A percentile compares a stretch with the other conserved stretches of the same genome.
Evolutionary conservation across 2,329 filamentous ascomycete species (phyloP).

Genomic region (Bipolaris oryzae): DNA sequence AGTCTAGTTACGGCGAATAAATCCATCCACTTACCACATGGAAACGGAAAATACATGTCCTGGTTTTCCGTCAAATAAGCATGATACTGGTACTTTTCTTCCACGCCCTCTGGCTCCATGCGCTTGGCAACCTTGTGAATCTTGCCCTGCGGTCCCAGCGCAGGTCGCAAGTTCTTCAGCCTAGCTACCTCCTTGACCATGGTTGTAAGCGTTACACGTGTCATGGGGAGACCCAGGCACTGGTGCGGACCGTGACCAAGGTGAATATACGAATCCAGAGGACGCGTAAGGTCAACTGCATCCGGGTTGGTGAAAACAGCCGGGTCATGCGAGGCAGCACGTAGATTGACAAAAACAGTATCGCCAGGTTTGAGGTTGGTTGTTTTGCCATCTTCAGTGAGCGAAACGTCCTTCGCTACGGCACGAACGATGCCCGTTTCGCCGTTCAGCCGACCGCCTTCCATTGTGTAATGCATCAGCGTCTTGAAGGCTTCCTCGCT

Average conservation of each 20-base stretch:
- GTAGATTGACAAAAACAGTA: constrained; percentile 52
- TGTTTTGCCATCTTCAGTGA: constrained; percentile 42
- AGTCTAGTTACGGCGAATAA: neutral
- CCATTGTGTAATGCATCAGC: constrained; percentile 59
- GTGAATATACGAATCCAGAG: constrained; percentile 53
- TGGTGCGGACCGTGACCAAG: constrained; percentile 52
- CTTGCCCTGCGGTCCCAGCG: constrained; percentile 47
- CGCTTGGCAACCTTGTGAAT: constrained; percentile 53
- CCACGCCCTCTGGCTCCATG: constrained; percentile 21
- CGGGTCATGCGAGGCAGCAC: constrained; percentile 50
- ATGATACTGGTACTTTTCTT: constrained; percentile 47
- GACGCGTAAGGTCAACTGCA: constrained; percentile 46
- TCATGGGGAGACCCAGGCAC: constrained; percentile 53
- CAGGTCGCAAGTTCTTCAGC: constrained; percentile 49
- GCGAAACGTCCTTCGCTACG: constrained; percentile 39
- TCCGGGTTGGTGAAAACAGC: constrained; percentile 51
- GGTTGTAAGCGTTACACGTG: constrained; percentile 51
- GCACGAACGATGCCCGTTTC: constrained; percentile 52
- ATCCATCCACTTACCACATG: constrained; percentile 51
- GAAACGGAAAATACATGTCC: constrained; percentile 56
- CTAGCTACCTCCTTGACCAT: constrained; percentile 54
- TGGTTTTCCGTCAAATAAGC: constrained; percentile 56
- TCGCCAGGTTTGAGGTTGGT: constrained; percentile 47
- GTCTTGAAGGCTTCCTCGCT: constrained; percentile 53
- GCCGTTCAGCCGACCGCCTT: constrained; percentile 52